Evolutionary conservation across 192 early-diverging fungal genomes (phyloP), one percentile per base, ranked within the genome.

Genomic region (Podila verticillata): DNA sequence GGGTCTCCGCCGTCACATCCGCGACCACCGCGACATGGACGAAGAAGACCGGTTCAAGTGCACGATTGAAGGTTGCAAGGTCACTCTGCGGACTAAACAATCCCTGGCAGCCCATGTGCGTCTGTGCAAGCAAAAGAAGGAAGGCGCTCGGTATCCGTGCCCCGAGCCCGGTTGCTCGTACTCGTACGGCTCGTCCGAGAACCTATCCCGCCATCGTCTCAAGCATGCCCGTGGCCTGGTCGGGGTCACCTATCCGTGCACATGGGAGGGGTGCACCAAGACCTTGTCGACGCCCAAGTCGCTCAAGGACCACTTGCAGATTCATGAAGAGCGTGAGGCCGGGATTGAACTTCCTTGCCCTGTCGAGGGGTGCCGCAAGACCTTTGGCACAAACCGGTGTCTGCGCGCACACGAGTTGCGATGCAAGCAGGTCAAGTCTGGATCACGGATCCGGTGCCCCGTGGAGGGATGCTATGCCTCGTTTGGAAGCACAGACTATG

Each of bases 151-250:
- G 8, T 65, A 72, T 57, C 20, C 31, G 7, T 80, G 77, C 32
- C 65, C 77, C 28, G 77, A 80, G 22, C 65, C 70, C 28, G 77
- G 70, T 6, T 80, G 77, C 48, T 60, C 67, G 29, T 64, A 65
- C 8, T 56, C 77, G 6, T 80, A 80, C 63, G 66, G 61, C 3
- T 72, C 77, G 31, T 72, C 65, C 36, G 77, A 80, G 32, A 80
- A 80, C 57, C 61, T 80, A 31, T 72, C 70, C 3, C 59, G 77
- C 31, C 77, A 80, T 26, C 69, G 66, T 15, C 59, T 72, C 29
- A 80, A 80, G 28, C 77, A 80, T 31, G 65, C 71, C 30, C 58
- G 70, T 7, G 77, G 77, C 10, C 57, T 80, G 28, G 77, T 80
- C 20, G 77, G 77, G 6, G 60, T 80, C 59, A 80, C 51, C 24